Conservation (phyloP, 108 stramenopile species). For the Skeletonema marinoi region DNA sequence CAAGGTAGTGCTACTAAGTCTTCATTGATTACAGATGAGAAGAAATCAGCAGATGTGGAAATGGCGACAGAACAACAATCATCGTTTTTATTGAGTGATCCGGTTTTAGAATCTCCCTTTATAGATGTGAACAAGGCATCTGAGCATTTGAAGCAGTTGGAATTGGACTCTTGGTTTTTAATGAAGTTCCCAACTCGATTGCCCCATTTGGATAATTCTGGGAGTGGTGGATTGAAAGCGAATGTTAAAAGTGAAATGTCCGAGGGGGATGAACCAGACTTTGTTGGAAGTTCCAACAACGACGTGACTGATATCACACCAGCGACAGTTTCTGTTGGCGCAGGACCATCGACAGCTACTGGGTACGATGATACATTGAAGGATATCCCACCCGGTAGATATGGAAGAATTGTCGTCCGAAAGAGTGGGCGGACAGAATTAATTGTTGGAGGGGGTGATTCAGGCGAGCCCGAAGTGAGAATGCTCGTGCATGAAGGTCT, state of each 20-base stretch:
- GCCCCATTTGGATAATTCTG: slow-evolving; percentile 41
- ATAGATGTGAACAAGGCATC: slow-evolving; percentile 21
- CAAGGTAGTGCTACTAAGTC: slow-evolving; percentile 16
- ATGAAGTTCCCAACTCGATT: slow-evolving; percentile 54
- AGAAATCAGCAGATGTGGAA: slow-evolving; percentile 28
- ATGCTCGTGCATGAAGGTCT: slow-evolving; percentile 84
- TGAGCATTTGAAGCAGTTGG: slow-evolving; percentile 14
- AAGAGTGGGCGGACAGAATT: slow-evolving; percentile 85
- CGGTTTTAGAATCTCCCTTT: slow-evolving; percentile 47
- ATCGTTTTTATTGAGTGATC: slow-evolving; percentile 32
- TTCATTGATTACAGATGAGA: slow-evolving; percentile 15
- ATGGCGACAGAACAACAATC: slow-evolving; percentile 1
- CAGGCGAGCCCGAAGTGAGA: slow-evolving; percentile 43
- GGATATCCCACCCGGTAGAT: slow-evolving; percentile 58
- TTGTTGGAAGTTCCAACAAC: slow-evolving; percentile 17
- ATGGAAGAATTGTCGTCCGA: slow-evolving; percentile 78
- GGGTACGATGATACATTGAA: slow-evolving; percentile 74
- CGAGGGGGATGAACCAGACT: slow-evolving; percentile 25
- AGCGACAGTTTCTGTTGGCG: not conserved
- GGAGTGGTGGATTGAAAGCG: not conserved
- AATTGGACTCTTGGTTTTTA: slow-evolving; percentile 44
- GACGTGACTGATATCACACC: not conserved
- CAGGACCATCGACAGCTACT: not conserved
- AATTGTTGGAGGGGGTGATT: slow-evolving; percentile 62
- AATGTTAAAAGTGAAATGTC: slow-evolving; percentile 32